phyloP scores from a whole-genome alignment of 2,329 filamentous ascomycete species.

The Colletotrichum sp. region DNA sequence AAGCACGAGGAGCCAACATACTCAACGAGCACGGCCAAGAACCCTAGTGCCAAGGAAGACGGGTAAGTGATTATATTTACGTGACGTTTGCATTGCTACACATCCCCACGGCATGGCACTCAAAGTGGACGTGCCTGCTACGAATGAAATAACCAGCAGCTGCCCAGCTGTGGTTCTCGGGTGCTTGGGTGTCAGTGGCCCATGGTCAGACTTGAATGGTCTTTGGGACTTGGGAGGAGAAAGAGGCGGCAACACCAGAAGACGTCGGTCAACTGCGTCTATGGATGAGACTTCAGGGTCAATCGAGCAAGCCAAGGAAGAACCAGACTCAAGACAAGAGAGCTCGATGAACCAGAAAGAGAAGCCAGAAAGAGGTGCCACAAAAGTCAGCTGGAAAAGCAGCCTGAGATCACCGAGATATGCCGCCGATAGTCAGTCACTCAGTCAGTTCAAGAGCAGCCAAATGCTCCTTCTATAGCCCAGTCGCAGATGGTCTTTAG shows the following conservation, averaged over 20 bases:
- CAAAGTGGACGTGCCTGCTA: background rate
- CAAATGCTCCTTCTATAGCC: conserved; percentile 47
- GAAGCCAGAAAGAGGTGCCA: conserved; percentile 20
- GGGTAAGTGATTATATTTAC: conserved; percentile 67
- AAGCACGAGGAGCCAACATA: conserved; percentile 36
- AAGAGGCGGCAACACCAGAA: conserved; percentile 7
- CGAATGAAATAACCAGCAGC: conserved; percentile 6
- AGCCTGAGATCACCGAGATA: conserved; percentile 21
- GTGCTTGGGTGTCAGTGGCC: background rate
- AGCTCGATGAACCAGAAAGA: conserved; percentile 4
- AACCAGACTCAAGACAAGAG: background rate
- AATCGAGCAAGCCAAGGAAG: conserved; percentile 16
- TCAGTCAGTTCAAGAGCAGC: conserved; percentile 19
- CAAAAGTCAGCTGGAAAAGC: conserved; percentile 20
- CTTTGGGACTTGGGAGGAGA: conserved; percentile 11
- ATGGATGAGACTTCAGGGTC: conserved; percentile 12
- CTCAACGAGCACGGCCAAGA: conserved; percentile 40
- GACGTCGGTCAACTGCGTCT: background rate
- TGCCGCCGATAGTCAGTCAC: conserved; percentile 23
- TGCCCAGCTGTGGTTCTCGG: conserved; percentile 3
- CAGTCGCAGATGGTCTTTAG: conserved; percentile 51
- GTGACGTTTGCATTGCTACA: conserved; percentile 7
- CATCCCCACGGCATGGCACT: background rate
- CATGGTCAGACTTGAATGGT: conserved; percentile 5
- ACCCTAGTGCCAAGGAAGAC: conserved; percentile 83